phyloP scores from a whole-genome alignment of 345 rosid genomes.

The Crucihimalaya himalaica region DNA sequence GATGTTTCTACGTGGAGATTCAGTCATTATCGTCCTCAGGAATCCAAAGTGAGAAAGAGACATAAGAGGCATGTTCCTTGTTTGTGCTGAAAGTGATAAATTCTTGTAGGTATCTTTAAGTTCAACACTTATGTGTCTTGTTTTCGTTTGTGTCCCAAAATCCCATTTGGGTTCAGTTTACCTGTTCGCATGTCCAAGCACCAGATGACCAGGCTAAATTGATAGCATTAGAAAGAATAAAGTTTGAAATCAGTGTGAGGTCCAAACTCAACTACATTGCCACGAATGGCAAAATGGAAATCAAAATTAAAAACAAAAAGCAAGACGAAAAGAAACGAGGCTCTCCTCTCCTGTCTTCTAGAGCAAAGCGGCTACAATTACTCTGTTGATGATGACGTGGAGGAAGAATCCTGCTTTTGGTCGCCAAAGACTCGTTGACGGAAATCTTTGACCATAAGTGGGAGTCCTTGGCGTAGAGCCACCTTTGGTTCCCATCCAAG shows the following conservation, averaged over 20 bases:
- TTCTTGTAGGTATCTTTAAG: conserved; percentile 24
- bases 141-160: neutral
- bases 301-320: neutral
- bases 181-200: neutral
- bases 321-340: conserved; percentile 17
- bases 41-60: conserved; percentile 69
- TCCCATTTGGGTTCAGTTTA: conserved; percentile 2
- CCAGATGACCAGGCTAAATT: neutral
- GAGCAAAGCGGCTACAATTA: neutral
- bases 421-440: conserved; percentile 91
- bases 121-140: neutral
- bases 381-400: conserved; percentile 43
- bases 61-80: neutral
- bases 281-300: conserved; percentile 9
- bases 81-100: neutral
- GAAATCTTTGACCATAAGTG: conserved; percentile 92
- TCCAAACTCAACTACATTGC: conserved; percentile 21
- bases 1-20: conserved; percentile 98
- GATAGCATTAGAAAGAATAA: conserved; percentile 2
- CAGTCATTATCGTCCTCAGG: conserved; percentile 94
- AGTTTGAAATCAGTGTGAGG: conserved; percentile 26
- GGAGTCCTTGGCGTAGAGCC: conserved; percentile 83
- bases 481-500: conserved; percentile 97
- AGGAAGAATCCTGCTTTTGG: conserved; percentile 61
- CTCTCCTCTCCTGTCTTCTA: neutral